Evolutionary conservation across 2,329 filamentous ascomycete genomes (phyloP), one percentile per base, ranked within the genome.

Genomic region (Cyphellophora attinorum): DNA sequence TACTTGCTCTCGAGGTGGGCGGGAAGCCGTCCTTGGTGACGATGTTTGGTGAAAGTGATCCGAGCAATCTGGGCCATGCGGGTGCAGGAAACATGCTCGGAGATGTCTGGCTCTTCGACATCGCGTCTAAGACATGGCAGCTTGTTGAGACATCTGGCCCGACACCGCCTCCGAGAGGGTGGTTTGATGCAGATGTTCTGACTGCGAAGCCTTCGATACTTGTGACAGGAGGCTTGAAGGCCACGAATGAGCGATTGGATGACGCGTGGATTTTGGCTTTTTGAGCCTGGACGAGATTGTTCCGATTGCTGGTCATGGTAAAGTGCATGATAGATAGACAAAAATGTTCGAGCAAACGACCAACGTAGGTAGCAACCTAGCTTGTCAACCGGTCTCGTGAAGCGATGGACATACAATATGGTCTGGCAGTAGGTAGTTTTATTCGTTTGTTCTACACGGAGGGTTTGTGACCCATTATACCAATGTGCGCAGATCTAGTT

Each of bases 41-140:
- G 0, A 27, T 71, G 34, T 73, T 74, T 44, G 69, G 70, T 3
- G 70, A 74, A 47, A 58, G 56, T 3, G 68, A 73, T 48, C 70
- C 70, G 0, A 71, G 65, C 37, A 58, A 57, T 2, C 48, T 71
- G 6, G 70, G 70, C 0, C 70, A 74, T 47, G 61, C 62, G 30
- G 70, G 69, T 1, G 70, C 70, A 0, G 70, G 70, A 0, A 74
- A 72, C 51, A 74, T 74, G 69, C 40, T 72, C 29, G 46, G 48
- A 2, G 68, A 74, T 49, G 58, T 63, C 1, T 74, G 70, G 70
- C 52, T 58, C 0, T 73, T 60, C 42, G 56, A 62, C 31, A 38
- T 65, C 11, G 41, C 46, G 13, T 39, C 31, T 1, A 34, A 50
- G 27, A 47, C 16, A 8, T 68, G 64, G 64, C 35, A 32, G 3